Percentiles rank a stretch among this genome's conserved stretches.
These are phyloP conservation scores for Fusarium devonianum DNA, from an alignment of 2,329 filamentous ascomycete species.

Conservation along the genomic window DNA sequence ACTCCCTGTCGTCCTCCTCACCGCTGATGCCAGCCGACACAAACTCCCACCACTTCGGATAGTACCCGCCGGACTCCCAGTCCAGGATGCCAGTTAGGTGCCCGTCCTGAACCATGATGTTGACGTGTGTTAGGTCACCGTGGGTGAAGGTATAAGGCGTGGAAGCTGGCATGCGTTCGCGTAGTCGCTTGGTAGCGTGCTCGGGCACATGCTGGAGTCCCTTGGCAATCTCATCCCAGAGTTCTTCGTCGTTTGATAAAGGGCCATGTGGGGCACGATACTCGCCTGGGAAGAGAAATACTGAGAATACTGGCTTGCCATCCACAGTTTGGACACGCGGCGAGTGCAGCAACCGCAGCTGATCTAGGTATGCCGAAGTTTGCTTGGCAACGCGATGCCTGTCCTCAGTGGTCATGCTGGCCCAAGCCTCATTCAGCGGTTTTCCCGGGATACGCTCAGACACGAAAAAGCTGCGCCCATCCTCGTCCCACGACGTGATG, in stretches of 20 bases:
- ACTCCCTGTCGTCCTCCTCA: slow-evolving; percentile 35
- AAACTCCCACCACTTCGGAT: slow-evolving; percentile 52
- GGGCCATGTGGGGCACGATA: not conserved
- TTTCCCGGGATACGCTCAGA: slow-evolving; percentile 18
- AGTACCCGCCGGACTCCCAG: slow-evolving; percentile 49
- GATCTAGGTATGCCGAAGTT: slow-evolving; percentile 17
- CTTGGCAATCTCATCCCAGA: not conserved
- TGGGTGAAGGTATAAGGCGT: slow-evolving; percentile 48
- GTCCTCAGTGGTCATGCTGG: slow-evolving; percentile 30
- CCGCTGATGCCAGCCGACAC: slow-evolving; percentile 40
- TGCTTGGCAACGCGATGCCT: slow-evolving; percentile 41
- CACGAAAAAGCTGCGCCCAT: slow-evolving; percentile 24
- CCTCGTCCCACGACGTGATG: slow-evolving; percentile 19
- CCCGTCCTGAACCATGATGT: slow-evolving; percentile 50
- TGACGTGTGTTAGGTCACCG: slow-evolving; percentile 46
- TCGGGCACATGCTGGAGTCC: not conserved
- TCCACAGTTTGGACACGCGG: slow-evolving; percentile 2
- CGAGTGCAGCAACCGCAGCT: slow-evolving; percentile 18
- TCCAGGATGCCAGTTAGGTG: slow-evolving; percentile 50
- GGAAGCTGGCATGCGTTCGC: slow-evolving; percentile 13
- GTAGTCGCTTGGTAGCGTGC: not conserved
- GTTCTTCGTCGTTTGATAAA: not conserved
- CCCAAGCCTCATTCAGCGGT: slow-evolving; percentile 21
- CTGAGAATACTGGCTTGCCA: not conserved
- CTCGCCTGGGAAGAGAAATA: not conserved